These are phyloP conservation scores for Tulasnella calospora DNA, from an alignment of 768 basidiomycete species.

Conservation along the genomic window DNA sequence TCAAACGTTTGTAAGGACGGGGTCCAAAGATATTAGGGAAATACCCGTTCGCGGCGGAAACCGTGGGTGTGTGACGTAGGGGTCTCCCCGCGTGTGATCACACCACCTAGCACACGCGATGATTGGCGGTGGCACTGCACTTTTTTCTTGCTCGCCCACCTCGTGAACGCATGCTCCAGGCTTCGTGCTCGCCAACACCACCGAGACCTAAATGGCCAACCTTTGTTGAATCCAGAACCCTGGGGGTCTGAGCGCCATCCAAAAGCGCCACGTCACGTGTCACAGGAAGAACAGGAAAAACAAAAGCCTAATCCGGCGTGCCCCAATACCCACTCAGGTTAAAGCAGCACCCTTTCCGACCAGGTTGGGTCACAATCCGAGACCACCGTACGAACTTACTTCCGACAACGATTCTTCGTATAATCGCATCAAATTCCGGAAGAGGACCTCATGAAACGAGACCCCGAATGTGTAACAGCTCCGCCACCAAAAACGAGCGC, in stretches of 20 bases:
- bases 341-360: not conserved
- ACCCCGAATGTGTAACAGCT: not conserved
- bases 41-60: not conserved
- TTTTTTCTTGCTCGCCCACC: not conserved
- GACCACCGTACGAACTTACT: too few species aligned
- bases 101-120: not conserved
- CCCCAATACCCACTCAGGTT: not conserved
- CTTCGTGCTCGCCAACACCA: not conserved
- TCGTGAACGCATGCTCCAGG: not conserved
- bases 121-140: not conserved
- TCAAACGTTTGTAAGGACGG: too few species aligned
- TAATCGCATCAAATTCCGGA: not conserved
- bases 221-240: not conserved
- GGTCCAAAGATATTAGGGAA: too few species aligned
- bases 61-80: not conserved
- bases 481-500: not conserved
- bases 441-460: not conserved
- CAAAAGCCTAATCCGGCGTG: not conserved
- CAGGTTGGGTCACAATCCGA: not conserved
- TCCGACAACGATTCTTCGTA: too few species aligned
- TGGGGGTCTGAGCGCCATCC: not conserved
- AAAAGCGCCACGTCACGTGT: not conserved
- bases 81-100: not conserved
- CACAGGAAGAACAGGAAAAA: not conserved
- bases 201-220: not conserved